Percentiles rank a stretch among this genome's conserved stretches.
Evolutionary conservation across 805 yeast genomes (phyloP).

Genomic region (Debaryomyces prosopidis): DNA sequence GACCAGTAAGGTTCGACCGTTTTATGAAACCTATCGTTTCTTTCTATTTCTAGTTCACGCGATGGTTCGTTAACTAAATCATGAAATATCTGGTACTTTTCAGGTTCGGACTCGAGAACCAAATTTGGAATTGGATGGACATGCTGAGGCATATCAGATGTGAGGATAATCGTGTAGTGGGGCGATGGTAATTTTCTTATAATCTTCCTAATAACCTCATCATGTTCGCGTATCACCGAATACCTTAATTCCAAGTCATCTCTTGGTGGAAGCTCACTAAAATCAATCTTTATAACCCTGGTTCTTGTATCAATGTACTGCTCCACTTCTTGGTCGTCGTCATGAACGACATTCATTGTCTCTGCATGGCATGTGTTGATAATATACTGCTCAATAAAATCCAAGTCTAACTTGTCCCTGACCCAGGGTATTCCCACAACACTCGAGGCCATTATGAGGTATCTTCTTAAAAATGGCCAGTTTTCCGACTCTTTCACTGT

Average conservation of each 20-base stretch:
- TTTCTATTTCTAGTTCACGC: conserved; percentile 53
- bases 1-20: conserved; percentile 29
- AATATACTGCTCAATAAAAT: conserved; percentile 42
- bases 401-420: conserved; percentile 41
- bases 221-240: conserved; percentile 38
- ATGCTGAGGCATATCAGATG: conserved; percentile 29
- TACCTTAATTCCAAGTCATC: conserved; percentile 15
- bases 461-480: conserved; percentile 52
- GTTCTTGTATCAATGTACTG: conserved; percentile 62
- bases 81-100: conserved; percentile 48
- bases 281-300: conserved; percentile 60
- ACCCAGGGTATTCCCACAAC: conserved; percentile 59
- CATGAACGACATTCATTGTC: conserved; percentile 34
- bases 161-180: conserved; percentile 57
- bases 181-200: conserved; percentile 78
- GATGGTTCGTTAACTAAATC: conserved; percentile 55
- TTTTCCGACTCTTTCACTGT: conserved; percentile 27
- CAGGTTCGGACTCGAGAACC: conserved; percentile 30
- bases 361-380: conserved; percentile 54
- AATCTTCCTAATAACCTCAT: conserved; percentile 52
- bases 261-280: conserved; percentile 45
- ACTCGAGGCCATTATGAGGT: conserved; percentile 59
- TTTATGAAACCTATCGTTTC: conserved; percentile 44
- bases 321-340: conserved; percentile 47
- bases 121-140: conserved; percentile 33